Percentiles rank a stretch among this genome's conserved stretches.
phyloP scores from a whole-genome alignment of 768 basidiomycete species.

The Hygrophoropsis aurantiaca region DNA sequence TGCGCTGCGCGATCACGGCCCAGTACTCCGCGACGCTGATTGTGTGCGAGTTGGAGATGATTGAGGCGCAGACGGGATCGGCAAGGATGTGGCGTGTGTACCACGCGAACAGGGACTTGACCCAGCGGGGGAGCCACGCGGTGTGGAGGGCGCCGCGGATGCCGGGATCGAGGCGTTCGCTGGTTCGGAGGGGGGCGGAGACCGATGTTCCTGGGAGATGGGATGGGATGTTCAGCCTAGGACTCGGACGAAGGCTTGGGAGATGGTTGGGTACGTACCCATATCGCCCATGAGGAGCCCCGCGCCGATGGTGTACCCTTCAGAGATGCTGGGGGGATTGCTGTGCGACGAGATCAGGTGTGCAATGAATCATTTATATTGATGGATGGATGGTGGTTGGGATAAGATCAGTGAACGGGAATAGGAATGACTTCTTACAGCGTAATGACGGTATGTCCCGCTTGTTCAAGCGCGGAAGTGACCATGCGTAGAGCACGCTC shows the following conservation, averaged over 20 bases:
- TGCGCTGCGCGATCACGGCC: slow-evolving; percentile 38
- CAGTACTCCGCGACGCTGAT: slow-evolving; percentile 49
- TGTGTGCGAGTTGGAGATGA: slow-evolving; percentile 39
- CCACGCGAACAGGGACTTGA: slow-evolving; percentile 41
- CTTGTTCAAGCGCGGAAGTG: slow-evolving; percentile 33
- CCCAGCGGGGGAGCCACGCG: slow-evolving; percentile 38
- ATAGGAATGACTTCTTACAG: slow-evolving; percentile 36
- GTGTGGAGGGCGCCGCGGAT: slow-evolving; percentile 30
- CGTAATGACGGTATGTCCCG: slow-evolving; percentile 46
- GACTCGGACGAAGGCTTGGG: no score
- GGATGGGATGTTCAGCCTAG: background rate
- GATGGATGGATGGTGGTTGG: background rate
- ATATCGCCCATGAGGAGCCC: slow-evolving; percentile 45
- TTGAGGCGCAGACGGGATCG: slow-evolving; percentile 46
- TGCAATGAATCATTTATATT: no score
- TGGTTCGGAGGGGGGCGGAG: slow-evolving; percentile 27
- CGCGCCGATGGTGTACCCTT: slow-evolving; percentile 42
- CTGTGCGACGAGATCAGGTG: slow-evolving; percentile 21
- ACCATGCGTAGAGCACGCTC: slow-evolving; percentile 46
- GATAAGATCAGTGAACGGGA: background rate
- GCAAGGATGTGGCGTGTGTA: slow-evolving; percentile 44
- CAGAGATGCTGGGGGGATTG: slow-evolving; percentile 44
- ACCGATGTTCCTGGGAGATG: slow-evolving; percentile 21
- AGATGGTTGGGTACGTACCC: slow-evolving; percentile 30
- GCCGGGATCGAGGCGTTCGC: slow-evolving; percentile 45